phyloP scores from a whole-genome alignment of 169 alveolate species.

The Plasmodium yoelii region DNA sequence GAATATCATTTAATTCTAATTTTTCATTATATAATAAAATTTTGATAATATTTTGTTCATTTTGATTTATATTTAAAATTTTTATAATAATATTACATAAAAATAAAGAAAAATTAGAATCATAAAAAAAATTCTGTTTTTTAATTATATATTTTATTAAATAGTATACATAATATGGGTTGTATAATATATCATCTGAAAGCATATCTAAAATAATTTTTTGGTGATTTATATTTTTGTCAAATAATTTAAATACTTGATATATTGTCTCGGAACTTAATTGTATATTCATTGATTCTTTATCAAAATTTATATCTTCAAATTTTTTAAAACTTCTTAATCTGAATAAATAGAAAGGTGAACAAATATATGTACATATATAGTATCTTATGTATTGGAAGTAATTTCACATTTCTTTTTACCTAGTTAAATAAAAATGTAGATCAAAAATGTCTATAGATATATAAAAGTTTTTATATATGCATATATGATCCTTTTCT shows the following conservation, averaged over 20 bases:
- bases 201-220: slow-evolving; percentile 34
- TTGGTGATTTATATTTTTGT: slow-evolving; percentile 28
- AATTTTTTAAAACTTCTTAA: slow-evolving; percentile 17
- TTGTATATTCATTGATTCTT: slow-evolving; percentile 24
- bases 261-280: slow-evolving; percentile 50
- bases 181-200: slow-evolving; percentile 60
- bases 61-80: slow-evolving; percentile 27
- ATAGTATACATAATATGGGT: slow-evolving; percentile 39
- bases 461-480: slow-evolving; percentile 29
- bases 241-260: slow-evolving; percentile 41
- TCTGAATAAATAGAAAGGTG: neutral
- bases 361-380: neutral
- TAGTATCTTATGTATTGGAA: neutral
- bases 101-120: slow-evolving; percentile 37
- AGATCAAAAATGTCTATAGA: slow-evolving; percentile 26
- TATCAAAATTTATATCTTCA: slow-evolving; percentile 14
- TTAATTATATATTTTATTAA: slow-evolving; percentile 52
- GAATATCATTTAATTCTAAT: slow-evolving; percentile 33
- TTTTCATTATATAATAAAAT: slow-evolving; percentile 14
- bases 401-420: neutral
- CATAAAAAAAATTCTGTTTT: slow-evolving; percentile 51
- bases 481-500: slow-evolving; percentile 39
- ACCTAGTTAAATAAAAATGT: slow-evolving; percentile 59
- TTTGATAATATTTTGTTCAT: slow-evolving; percentile 24
- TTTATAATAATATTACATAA: slow-evolving; percentile 51